Evolutionary conservation across 768 basidiomycete species (phyloP).

Genomic region (Wakefieldia striispora): DNA sequence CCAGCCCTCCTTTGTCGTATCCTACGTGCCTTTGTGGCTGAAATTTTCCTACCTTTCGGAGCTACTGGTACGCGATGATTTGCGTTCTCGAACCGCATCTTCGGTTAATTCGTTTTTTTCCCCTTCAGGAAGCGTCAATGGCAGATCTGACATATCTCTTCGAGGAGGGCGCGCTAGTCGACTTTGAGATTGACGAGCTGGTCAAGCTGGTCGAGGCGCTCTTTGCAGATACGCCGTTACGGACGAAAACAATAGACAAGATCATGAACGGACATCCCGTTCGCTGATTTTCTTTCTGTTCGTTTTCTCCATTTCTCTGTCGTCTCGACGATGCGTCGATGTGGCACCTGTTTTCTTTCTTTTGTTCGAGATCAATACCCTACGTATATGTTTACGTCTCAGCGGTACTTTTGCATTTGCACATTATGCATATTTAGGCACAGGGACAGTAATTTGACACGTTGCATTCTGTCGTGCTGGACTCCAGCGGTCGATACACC

Average conservation of each 20-base stretch:
- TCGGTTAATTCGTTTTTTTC: slow-evolving; percentile 1
- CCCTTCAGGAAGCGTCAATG: slow-evolving; percentile 79
- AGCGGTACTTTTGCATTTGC: not conserved
- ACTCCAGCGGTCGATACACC: too few relatives aligned
- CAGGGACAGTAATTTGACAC: not conserved
- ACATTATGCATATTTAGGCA: slow-evolving; percentile 17
- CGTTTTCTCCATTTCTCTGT: too few relatives aligned
- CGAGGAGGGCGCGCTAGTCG: slow-evolving; percentile 85
- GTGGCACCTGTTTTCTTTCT: not conserved
- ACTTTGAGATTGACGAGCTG: slow-evolving; percentile 84
- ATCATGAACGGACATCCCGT: slow-evolving; percentile 59
- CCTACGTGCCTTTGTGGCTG: slow-evolving; percentile 90
- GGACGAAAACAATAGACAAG: slow-evolving; percentile 80
- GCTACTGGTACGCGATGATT: slow-evolving; percentile 61
- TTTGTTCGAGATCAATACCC: not conserved
- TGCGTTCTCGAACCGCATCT: not conserved
- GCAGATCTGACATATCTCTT: slow-evolving; percentile 91
- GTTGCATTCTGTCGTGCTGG: too few relatives aligned
- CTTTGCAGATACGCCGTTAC: slow-evolving; percentile 82
- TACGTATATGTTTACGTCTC: not conserved
- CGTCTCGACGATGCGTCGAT: not conserved
- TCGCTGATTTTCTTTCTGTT: slow-evolving; percentile 8
- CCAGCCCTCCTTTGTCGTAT: slow-evolving; percentile 73
- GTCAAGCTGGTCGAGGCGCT: slow-evolving; percentile 78
- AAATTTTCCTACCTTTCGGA: slow-evolving; percentile 95